phyloP scores from a whole-genome alignment of 208 protist species.

The Leishmania major region DNA sequence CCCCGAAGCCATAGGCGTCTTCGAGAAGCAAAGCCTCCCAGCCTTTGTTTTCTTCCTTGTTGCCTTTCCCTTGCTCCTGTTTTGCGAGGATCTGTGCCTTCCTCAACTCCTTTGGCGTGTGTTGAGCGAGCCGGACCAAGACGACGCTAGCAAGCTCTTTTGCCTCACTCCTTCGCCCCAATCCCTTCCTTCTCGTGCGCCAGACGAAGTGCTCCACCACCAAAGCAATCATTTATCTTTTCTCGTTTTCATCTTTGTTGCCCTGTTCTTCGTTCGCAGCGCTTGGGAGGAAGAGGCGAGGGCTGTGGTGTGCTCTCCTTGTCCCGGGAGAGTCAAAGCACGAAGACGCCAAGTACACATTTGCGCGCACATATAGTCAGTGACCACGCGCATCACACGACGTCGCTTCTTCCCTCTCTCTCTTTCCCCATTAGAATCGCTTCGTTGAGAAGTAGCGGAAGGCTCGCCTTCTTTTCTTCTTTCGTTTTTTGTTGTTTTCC shows the following conservation, averaged over 20 bases:
- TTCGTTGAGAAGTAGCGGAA: not conserved
- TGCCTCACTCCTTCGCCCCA: not conserved
- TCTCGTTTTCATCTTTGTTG: not conserved
- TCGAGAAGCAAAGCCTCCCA: not conserved
- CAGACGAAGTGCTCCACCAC: not conserved
- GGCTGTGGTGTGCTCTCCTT: not conserved
- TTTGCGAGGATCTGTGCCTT: not conserved
- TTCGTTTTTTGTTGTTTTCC: not conserved
- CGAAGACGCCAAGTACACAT: not conserved
- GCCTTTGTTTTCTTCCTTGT: not conserved
- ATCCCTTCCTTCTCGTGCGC: not conserved
- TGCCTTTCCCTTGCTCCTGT: not conserved
- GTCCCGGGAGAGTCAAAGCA: not conserved
- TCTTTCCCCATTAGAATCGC: not conserved
- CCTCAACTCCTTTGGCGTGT: not conserved
- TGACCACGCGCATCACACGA: not conserved
- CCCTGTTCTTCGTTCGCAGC: not conserved
- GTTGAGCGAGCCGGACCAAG: not conserved
- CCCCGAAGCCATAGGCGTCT: not conserved
- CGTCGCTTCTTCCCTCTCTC: not conserved
- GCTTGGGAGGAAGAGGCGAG: not conserved
- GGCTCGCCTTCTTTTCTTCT: not conserved
- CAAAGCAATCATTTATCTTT: not conserved
- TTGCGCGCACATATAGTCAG: not conserved
- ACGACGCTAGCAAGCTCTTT: not conserved